Conservation (phyloP, 1,284 basidiomycete genomes). For the Tylopilus sp. region DNA sequence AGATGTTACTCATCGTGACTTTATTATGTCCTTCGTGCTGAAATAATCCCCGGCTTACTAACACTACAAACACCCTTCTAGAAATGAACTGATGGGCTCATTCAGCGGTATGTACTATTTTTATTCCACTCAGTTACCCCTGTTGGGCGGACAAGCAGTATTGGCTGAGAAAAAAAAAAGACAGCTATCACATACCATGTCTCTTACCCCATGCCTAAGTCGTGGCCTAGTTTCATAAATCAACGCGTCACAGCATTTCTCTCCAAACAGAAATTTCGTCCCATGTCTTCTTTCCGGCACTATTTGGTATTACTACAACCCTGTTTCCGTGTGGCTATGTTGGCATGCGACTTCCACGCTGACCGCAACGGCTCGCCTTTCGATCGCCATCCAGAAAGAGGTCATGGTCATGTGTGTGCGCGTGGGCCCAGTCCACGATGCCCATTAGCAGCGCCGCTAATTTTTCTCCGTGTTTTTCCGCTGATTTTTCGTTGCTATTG, state of each 20-base stretch:
- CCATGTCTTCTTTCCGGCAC: conserved; percentile 12
- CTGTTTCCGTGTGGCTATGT: conserved; percentile 23
- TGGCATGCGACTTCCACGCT: conserved; percentile 21
- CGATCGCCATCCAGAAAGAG: neutral
- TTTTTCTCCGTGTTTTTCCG: conserved; percentile 9
- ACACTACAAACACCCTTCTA: neutral
- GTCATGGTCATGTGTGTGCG: neutral
- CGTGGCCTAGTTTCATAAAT: conserved; percentile 15
- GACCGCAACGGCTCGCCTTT: conserved; percentile 6
- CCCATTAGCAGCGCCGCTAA: neutral
- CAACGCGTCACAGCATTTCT: conserved; percentile 19
- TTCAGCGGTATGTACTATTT: conserved; percentile 4
- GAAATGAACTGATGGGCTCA: conserved; percentile 14
- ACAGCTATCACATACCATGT: neutral
- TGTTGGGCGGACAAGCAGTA: too few species aligned
- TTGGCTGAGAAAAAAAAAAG: neutral
- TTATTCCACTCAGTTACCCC: neutral
- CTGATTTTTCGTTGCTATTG: conserved; percentile 1
- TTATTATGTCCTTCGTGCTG: neutral
- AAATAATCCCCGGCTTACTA: conserved; percentile 5
- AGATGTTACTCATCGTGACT: conserved; percentile 5
- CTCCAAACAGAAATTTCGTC: conserved; percentile 14
- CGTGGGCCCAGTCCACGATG: neutral
- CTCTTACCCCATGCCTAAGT: neutral
- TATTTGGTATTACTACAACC: conserved; percentile 19